phyloP scores from a whole-genome alignment of 1,284 basidiomycete species.

The Fistulina hepatica region DNA sequence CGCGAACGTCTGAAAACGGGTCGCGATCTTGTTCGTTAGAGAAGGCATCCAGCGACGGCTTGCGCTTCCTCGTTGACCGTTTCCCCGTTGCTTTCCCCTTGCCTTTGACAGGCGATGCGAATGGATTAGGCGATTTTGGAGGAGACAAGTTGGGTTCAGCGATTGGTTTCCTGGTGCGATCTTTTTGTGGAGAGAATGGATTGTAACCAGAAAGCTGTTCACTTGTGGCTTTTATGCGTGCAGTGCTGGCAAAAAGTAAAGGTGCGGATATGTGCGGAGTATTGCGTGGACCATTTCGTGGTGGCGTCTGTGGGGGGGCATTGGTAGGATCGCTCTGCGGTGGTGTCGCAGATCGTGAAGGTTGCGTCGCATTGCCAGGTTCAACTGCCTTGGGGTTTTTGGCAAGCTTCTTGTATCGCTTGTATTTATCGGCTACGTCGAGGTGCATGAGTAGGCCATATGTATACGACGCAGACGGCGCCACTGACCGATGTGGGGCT shows the following conservation, averaged over 20 bases:
- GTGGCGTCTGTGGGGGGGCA: constrained; percentile 20
- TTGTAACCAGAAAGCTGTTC: constrained; percentile 47
- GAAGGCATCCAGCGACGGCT: constrained; percentile 24
- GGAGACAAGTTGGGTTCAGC: constrained; percentile 12
- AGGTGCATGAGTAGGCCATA: constrained; percentile 16
- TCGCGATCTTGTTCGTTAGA: too few species aligned
- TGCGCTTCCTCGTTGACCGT: constrained; percentile 14
- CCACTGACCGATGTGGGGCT: constrained; percentile 57
- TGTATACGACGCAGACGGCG: constrained; percentile 9
- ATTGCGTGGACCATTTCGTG: constrained; percentile 20
- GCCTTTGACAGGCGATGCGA: constrained; percentile 41
- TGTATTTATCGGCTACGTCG: constrained; percentile 66
- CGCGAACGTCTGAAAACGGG: constrained; percentile 3
- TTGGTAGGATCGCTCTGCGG: constrained; percentile 7
- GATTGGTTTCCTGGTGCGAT: constrained; percentile 25
- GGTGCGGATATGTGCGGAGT: constrained; percentile 19
- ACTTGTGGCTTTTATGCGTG: constrained; percentile 35
- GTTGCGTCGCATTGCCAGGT: too few species aligned
- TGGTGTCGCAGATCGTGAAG: too few species aligned
- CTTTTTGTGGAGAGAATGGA: constrained; percentile 69
- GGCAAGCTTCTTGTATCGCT: constrained; percentile 66
- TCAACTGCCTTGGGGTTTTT: too few species aligned
- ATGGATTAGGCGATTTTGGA: constrained; percentile 45
- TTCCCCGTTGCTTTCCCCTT: constrained; percentile 17
- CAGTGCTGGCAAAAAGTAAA: constrained; percentile 32